These are phyloP conservation scores for Kodamaea plutei DNA, from an alignment of 1,139 yeast genomes.

Conservation along the genomic window DNA sequence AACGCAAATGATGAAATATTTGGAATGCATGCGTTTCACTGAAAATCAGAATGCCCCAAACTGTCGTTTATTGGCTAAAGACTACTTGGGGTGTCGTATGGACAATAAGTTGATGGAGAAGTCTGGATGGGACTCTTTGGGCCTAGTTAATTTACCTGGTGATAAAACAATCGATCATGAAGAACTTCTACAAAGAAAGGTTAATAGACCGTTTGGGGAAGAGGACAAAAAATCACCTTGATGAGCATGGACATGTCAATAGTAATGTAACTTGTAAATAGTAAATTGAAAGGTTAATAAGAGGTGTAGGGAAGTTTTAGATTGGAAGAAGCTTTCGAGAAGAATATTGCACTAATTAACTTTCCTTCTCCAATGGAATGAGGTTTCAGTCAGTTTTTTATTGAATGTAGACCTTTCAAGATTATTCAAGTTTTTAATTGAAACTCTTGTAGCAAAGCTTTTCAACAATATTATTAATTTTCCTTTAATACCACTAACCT, in stretches of 20 bases:
- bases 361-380: too few species aligned
- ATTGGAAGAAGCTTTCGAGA: not conserved
- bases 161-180: slow-evolving; percentile 31
- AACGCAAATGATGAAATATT: slow-evolving; percentile 66
- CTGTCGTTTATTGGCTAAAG: slow-evolving; percentile 79
- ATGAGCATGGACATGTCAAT: not conserved
- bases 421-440: too few species aligned
- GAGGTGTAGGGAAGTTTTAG: too few species aligned
- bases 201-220: slow-evolving; percentile 6
- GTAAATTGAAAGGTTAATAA: too few species aligned
- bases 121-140: slow-evolving; percentile 79
- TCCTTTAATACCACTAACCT: too few species aligned
- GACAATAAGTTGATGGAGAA: slow-evolving; percentile 80
- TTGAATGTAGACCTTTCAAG: too few species aligned
- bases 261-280: not conserved
- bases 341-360: too few species aligned
- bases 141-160: slow-evolving; percentile 61
- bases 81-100: slow-evolving; percentile 84
- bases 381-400: too few species aligned
- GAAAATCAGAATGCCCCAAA: slow-evolving; percentile 84
- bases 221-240: slow-evolving; percentile 6
- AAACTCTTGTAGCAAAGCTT: too few species aligned
- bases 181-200: slow-evolving; percentile 8
- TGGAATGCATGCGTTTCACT: slow-evolving; percentile 74
- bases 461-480: too few species aligned